These are phyloP conservation scores for Paracoccidioides lutzii DNA, from an alignment of 2,329 filamentous ascomycete genomes.

Conservation along the genomic window DNA sequence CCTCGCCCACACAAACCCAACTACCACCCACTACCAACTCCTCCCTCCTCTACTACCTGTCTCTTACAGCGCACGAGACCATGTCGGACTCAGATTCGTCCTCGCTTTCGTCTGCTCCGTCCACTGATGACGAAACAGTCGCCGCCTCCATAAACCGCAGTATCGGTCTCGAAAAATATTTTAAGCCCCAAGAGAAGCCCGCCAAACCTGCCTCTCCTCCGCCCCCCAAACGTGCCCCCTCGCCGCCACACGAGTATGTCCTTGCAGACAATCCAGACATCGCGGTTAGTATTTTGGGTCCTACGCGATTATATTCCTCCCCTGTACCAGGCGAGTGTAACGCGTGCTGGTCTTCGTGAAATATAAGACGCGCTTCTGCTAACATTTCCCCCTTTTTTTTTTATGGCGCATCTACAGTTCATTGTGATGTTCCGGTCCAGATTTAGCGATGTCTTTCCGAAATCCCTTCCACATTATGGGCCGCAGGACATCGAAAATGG, in stretches of 20 bases:
- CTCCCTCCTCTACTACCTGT: slow-evolving; percentile 16
- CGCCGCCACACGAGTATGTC: slow-evolving; percentile 79
- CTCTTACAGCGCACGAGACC: slow-evolving; percentile 22
- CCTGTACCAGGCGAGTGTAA: slow-evolving; percentile 8
- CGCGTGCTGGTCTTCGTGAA: slow-evolving; percentile 20
- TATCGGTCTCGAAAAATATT: slow-evolving; percentile 35
- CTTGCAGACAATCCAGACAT: slow-evolving; percentile 85
- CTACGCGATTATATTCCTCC: slow-evolving; percentile 1
- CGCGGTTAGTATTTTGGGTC: slow-evolving; percentile 53
- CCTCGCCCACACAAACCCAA: neutral
- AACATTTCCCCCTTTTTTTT: slow-evolving; percentile 17
- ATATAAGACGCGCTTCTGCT: slow-evolving; percentile 18
- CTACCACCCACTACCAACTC: slow-evolving; percentile 10
- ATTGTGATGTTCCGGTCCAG: slow-evolving; percentile 96
- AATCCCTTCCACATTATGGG: slow-evolving; percentile 76
- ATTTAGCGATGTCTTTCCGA: slow-evolving; percentile 79
- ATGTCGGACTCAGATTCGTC: slow-evolving; percentile 44
- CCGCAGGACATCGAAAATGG: slow-evolving; percentile 91
- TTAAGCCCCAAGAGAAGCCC: slow-evolving; percentile 33
- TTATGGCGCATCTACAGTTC: slow-evolving; percentile 46
- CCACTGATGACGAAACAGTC: slow-evolving; percentile 44
- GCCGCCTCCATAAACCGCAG: slow-evolving; percentile 28
- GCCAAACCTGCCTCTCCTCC: slow-evolving; percentile 49
- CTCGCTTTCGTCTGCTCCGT: slow-evolving; percentile 45
- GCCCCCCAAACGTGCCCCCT: slow-evolving; percentile 66